These are phyloP conservation scores for Bryum argenteum DNA, from an alignment of 225 moss, liverwort and hornwort genomes.

Conservation along the genomic window DNA sequence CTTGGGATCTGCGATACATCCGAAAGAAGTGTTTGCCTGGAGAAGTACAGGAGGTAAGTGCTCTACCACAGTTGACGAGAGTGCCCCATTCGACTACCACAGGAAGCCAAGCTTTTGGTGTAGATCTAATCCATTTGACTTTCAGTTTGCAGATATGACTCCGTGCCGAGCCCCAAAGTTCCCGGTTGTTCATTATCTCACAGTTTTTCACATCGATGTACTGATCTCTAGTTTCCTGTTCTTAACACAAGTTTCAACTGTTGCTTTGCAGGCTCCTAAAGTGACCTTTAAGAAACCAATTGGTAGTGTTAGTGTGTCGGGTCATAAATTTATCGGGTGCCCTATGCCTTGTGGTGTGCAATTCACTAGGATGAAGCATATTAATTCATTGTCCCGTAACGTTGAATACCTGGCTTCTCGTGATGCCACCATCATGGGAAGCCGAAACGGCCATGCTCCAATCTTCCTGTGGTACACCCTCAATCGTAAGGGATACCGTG, in stretches of 20 bases:
- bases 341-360: conserved; percentile 98
- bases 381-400: conserved; percentile 75
- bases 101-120: conserved; percentile 23
- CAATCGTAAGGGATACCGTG: conserved; percentile 88
- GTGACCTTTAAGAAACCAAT: conserved; percentile 95
- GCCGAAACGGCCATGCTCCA: conserved; percentile 97
- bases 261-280: conserved; percentile 80
- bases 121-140: conserved; percentile 38
- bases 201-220: not conserved
- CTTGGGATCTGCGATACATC: conserved; percentile 71
- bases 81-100: conserved; percentile 32
- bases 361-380: conserved; percentile 87
- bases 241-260: conserved; percentile 34
- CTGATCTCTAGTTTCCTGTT: not conserved
- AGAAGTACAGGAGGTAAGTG: conserved; percentile 70
- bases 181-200: conserved; percentile 20
- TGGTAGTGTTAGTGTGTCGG: conserved; percentile 98
- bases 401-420: conserved; percentile 96
- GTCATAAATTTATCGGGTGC: conserved; percentile 96
- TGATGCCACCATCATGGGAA: conserved; percentile 99
- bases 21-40: conserved; percentile 64
- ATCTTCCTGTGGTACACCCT: conserved; percentile 98
- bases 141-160: conserved; percentile 42
- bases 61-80: conserved; percentile 49
- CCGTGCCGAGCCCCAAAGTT: conserved; percentile 2